Conservation (phyloP, 2,329 filamentous ascomycete genomes). For the Elsinoe perseae region DNA sequence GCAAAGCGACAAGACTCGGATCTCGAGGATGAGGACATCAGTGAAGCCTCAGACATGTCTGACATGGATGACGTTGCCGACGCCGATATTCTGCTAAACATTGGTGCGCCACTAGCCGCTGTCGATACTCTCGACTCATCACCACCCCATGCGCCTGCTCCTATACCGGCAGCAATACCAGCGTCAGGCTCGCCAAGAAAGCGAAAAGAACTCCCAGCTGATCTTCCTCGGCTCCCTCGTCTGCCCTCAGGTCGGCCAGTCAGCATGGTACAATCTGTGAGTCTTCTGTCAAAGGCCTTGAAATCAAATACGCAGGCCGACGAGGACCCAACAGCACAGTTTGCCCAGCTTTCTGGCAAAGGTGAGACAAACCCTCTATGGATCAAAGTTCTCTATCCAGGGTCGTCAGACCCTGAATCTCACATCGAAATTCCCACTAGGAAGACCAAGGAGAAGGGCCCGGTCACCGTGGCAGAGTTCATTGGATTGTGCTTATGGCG, state of each 20-base stretch:
- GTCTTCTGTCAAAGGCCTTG: slow-evolving; percentile 62
- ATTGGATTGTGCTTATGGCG: slow-evolving; percentile 72
- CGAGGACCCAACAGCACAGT: slow-evolving; percentile 66
- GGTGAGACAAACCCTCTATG: slow-evolving; percentile 69
- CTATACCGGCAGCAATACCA: slow-evolving; percentile 37
- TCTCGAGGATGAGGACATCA: slow-evolving; percentile 33
- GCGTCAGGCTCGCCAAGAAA: slow-evolving; percentile 52
- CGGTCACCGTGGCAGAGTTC: slow-evolving; percentile 68
- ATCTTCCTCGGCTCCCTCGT: slow-evolving; percentile 50
- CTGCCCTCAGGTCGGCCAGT: slow-evolving; percentile 65
- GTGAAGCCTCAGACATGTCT: slow-evolving; percentile 33
- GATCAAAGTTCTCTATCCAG: slow-evolving; percentile 69
- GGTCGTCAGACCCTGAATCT: slow-evolving; percentile 56
- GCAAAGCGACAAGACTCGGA: slow-evolving; percentile 29
- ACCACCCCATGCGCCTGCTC: slow-evolving; percentile 42
- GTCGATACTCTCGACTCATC: slow-evolving; percentile 19
- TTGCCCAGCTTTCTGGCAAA: slow-evolving; percentile 68
- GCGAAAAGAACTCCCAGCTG: slow-evolving; percentile 48
- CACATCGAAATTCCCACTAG: slow-evolving; percentile 66
- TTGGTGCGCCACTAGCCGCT: slow-evolving; percentile 39
- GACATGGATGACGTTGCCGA: slow-evolving; percentile 62
- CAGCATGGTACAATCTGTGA: slow-evolving; percentile 62
- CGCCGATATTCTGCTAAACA: slow-evolving; percentile 59
- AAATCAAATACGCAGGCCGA: slow-evolving; percentile 64
- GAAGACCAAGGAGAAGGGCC: slow-evolving; percentile 60